These are phyloP conservation scores for Coemansia sp. DNA, from an alignment of 192 early-diverging fungal species.

Conservation along the genomic window DNA sequence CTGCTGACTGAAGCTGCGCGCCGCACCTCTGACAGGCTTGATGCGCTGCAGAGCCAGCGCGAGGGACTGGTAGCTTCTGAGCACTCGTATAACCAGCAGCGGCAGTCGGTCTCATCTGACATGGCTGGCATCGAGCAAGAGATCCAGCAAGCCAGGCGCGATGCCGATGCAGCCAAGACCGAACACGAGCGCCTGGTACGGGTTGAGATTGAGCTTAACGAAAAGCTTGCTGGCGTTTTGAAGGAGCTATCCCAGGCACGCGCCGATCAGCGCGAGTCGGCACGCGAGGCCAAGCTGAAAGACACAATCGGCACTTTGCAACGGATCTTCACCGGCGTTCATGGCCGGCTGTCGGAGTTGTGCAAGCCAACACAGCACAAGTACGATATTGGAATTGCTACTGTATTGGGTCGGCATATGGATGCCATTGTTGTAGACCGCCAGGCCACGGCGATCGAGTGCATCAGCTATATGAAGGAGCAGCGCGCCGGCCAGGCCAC, in stretches of 20 bases:
- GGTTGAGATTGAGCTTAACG: constrained; percentile 71
- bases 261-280: constrained; percentile 81
- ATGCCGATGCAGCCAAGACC: constrained; percentile 61
- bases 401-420: constrained; percentile 87
- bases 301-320: constrained; percentile 80
- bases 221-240: constrained; percentile 77
- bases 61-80: constrained; percentile 35
- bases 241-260: constrained; percentile 80
- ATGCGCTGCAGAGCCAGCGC: constrained; percentile 53
- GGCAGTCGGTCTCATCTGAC: constrained; percentile 29
- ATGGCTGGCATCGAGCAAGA: constrained; percentile 36
- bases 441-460: constrained; percentile 91
- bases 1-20: constrained; percentile 61
- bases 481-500: constrained; percentile 90
- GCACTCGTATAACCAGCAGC: constrained; percentile 48
- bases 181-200: constrained; percentile 71
- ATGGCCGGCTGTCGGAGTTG: constrained; percentile 87
- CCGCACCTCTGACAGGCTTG: constrained; percentile 61
- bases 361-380: constrained; percentile 92
- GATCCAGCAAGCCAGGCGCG: constrained; percentile 58
- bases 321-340: constrained; percentile 84
- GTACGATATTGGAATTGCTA: constrained; percentile 83
- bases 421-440: constrained; percentile 95
- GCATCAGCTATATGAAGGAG: constrained; percentile 92
- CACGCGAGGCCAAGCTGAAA: constrained; percentile 73